phyloP scores from a whole-genome alignment of 2,329 filamentous ascomycete species.

The Colletotrichum sp. region DNA sequence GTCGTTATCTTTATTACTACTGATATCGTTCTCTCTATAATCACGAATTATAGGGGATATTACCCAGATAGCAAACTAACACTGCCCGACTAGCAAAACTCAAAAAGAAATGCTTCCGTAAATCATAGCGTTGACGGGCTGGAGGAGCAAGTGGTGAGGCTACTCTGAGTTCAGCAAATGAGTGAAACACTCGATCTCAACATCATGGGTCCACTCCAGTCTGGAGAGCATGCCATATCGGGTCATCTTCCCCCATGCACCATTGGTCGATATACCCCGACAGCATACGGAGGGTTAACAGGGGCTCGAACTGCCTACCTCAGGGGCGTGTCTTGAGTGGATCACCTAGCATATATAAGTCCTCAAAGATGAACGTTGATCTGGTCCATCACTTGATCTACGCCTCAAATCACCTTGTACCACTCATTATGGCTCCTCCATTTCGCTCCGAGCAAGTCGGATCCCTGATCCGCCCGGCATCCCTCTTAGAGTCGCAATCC shows the following conservation, averaged over 20 bases:
- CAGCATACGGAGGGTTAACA: not conserved
- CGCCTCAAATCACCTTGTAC: not conserved
- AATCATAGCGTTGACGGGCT: not conserved
- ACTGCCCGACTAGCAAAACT: too few species aligned
- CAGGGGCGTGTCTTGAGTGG: not conserved
- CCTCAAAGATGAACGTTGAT: not conserved
- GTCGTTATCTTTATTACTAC: too few species aligned
- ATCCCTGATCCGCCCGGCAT: conserved; percentile 69
- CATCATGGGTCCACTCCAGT: not conserved
- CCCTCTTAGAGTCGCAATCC: conserved; percentile 52
- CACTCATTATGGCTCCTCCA: conserved; percentile 38
- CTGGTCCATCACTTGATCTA: not conserved
- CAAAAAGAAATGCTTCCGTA: not conserved
- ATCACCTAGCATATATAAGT: not conserved
- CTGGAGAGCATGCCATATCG: not conserved
- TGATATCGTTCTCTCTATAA: too few species aligned
- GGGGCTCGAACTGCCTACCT: not conserved
- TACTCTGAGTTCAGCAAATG: not conserved
- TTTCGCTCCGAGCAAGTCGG: conserved; percentile 78
- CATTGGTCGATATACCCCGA: not conserved
- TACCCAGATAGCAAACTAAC: too few species aligned
- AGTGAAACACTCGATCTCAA: not conserved
- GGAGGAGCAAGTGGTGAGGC: not conserved
- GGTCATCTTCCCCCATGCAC: not conserved
- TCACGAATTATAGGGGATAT: too few species aligned